Percentiles rank a stretch among this genome's conserved stretches.
These are phyloP conservation scores for Immersiella caudata DNA, from an alignment of 495 filamentous ascomycete genomes.

Conservation along the genomic window DNA sequence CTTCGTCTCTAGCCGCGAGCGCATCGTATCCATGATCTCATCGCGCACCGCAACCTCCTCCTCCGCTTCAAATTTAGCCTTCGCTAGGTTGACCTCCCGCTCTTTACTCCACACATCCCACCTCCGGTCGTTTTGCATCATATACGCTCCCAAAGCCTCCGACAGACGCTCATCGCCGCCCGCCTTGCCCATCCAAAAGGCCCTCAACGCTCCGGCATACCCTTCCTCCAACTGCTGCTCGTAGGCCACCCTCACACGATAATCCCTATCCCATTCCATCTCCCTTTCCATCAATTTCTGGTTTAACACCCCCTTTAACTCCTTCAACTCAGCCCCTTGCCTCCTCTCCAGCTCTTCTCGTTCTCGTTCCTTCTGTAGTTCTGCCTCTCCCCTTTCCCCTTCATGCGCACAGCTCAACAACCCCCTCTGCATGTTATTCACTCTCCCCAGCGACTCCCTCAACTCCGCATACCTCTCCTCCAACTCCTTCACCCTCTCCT, in stretches of 20 bases:
- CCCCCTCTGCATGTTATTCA: constrained; percentile 33
- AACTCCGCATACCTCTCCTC: constrained; percentile 33
- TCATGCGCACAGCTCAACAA: constrained; percentile 26
- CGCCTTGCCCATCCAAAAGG: constrained; percentile 34
- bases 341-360: constrained; percentile 24
- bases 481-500: constrained; percentile 31
- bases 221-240: constrained; percentile 39
- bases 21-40: constrained; percentile 36
- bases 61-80: constrained; percentile 22
- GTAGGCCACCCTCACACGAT: constrained; percentile 27
- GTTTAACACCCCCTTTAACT: constrained; percentile 17
- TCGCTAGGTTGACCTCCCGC: constrained; percentile 32
- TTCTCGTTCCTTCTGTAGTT: background rate
- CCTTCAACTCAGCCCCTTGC: constrained; percentile 32
- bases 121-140: constrained; percentile 33
- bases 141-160: constrained; percentile 27
- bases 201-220: constrained; percentile 32
- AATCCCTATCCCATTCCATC: constrained; percentile 31
- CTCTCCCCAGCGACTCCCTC: constrained; percentile 25
- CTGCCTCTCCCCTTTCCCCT: constrained; percentile 19
- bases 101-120: constrained; percentile 39
- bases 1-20: constrained; percentile 22
- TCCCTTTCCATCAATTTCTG: constrained; percentile 28
- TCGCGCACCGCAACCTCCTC: constrained; percentile 36
- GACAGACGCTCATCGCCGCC: constrained; percentile 22